Evolutionary conservation across 148 eudicot species (phyloP), one percentile per base, ranked within the genome.

Genomic region (Persicaria tinctoria): DNA sequence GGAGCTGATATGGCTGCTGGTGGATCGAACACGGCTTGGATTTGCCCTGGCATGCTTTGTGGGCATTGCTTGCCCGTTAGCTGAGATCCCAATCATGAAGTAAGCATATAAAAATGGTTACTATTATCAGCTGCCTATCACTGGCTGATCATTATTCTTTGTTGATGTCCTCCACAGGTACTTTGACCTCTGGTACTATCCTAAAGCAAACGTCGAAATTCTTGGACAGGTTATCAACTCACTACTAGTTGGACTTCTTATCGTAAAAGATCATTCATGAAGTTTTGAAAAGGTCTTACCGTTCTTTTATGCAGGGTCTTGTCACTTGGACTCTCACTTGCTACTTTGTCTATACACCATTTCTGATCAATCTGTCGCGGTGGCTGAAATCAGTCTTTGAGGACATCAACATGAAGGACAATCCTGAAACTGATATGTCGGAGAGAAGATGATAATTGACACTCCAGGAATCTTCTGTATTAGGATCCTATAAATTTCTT

Each of bases 31-130:
- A 13, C 66, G 83, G 81, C 74, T 79, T 4, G 98, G 96, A 8
- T 90, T 93, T 75, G 91, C 88, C 41, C 80, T 90, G n/a, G 98
- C 96, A 59, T 86, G 79, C 50, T 20, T 87, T 44, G 78, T 90
- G 47, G 98, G 96, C 76, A 18, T 93, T 72, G 86, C 62, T 63
- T 93, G 96, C 81, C 98, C 96, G 49, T 76, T 93, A 27, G 93
- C 96, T 17, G 98, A 93, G 81, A 85, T 93, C 60, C 93, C 90
- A 38, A 69, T 93, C 16, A 86, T 89, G 85, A 89, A 90, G 96
- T 93, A 79, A 74, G 14, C 8, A 5, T 41, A 44, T 4, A 18
- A 23, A 60, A 23, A 5, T 8, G 5, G 38, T 3, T 27, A 63
- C 16, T 63, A 63, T 4, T 32, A 2, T 63, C 16, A 32, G 68